Conservation (phyloP, 1,284 basidiomycete species). For the Bjerkandera adusta region DNA sequence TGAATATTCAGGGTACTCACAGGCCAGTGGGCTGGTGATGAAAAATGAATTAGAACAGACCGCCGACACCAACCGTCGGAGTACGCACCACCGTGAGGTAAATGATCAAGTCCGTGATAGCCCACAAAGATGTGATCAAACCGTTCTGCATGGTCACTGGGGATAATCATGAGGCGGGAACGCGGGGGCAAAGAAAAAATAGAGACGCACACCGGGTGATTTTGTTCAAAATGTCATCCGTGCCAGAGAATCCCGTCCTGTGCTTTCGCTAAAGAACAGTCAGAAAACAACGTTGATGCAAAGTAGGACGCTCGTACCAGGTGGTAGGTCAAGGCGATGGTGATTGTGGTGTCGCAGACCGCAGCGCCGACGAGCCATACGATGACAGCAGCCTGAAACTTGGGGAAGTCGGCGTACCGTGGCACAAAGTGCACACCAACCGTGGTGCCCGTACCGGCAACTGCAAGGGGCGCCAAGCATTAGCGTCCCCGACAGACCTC, state of each 20-base stretch:
- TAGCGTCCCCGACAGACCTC: not conserved
- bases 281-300: not conserved
- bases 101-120: constrained; percentile 9
- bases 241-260: constrained; percentile 5
- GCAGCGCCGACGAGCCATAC: constrained; percentile 23
- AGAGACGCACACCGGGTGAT: constrained; percentile 3
- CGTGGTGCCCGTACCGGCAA: not conserved
- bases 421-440: constrained; percentile 15
- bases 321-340: constrained; percentile 32
- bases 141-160: constrained; percentile 41
- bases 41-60: not conserved
- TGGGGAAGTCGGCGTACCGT: constrained; percentile 32
- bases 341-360: constrained; percentile 36
- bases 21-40: not conserved
- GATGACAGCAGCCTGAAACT: constrained; percentile 26
- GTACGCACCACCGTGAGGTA: constrained; percentile 8
- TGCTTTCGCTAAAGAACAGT: constrained; percentile 4
- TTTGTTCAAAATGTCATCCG: constrained; percentile 3
- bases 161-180: not conserved
- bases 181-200: not conserved
- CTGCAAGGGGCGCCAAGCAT: not conserved
- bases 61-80: constrained; percentile 16
- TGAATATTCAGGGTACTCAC: not conserved
- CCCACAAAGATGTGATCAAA: constrained; percentile 29
- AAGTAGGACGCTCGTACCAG: constrained; percentile 27